Evolutionary conservation across 2,329 filamentous ascomycete genomes (phyloP).

Genomic region (Verticillium nonalfalfae): DNA sequence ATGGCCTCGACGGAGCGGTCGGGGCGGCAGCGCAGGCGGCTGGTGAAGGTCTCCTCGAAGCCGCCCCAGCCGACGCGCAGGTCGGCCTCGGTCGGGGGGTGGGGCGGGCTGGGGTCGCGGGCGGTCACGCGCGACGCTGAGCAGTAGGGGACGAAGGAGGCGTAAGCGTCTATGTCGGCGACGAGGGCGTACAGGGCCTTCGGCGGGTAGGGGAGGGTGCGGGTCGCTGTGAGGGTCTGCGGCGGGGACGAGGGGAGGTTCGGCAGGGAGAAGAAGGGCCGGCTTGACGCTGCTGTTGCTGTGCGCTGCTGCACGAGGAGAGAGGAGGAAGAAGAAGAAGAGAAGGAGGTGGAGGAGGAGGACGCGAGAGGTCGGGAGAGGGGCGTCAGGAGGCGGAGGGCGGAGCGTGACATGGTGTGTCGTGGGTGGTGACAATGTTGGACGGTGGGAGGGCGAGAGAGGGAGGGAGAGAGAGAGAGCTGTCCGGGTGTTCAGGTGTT

Average conservation of each 20-base stretch:
- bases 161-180: slow-evolving; percentile 81
- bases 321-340: no score
- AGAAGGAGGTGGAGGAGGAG: no score
- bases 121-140: slow-evolving; percentile 68
- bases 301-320: background rate
- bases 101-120: slow-evolving; percentile 22
- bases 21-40: slow-evolving; percentile 71
- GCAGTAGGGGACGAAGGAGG: slow-evolving; percentile 88
- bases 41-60: slow-evolving; percentile 78
- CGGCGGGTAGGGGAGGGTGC: slow-evolving; percentile 70
- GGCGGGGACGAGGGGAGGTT: slow-evolving; percentile 16
- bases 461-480: background rate
- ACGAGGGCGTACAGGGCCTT: slow-evolving; percentile 74
- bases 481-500: background rate
- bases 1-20: slow-evolving; percentile 70
- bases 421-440: background rate
- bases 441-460: background rate
- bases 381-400: slow-evolving; percentile 1
- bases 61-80: slow-evolving; percentile 81
- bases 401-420: background rate
- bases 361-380: background rate
- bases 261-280: slow-evolving; percentile 12
- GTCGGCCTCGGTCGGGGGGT: slow-evolving; percentile 64
- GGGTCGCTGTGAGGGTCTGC: slow-evolving; percentile 66
- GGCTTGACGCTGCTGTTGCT: background rate